Evolutionary conservation across 768 basidiomycete genomes (phyloP), one percentile per base, ranked within the genome.

Genomic region (Strobilomyces echinocephalus): DNA sequence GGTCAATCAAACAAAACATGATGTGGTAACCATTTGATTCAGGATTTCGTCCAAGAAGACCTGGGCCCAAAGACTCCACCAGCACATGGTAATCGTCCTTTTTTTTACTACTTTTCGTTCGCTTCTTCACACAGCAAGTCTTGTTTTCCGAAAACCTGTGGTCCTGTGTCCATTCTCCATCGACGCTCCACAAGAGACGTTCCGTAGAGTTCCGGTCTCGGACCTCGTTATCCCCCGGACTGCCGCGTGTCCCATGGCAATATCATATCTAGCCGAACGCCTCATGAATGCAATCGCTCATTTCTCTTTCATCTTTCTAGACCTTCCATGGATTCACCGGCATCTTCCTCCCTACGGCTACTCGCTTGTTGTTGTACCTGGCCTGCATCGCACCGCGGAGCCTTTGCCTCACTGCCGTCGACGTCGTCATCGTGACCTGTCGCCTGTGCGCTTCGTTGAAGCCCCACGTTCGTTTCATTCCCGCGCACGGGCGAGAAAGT

Each of bases 231-330:
- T 49, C 35, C 35, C 50, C 65, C 59, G 63, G 56, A 45, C 30
- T 8, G 41, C 49, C 53, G 47, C 59, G 34, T 63, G 58, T 56
- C 24, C 45, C 21, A 15, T 35, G 11, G 20, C 34, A 34, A 8
- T 55, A 58, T 66, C 65, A 55, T 66, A 67, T 67, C 66, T 68
- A 67, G n/a, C 52, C 66, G 66, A 56, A 20, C 38, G 28, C 49
- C 53, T 54, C 39, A 36, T 54, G 50, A 39, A 40, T 56, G 15
- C 51, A 31, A 53, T 57, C 28, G 38, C 50, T 52, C 56, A 59
- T 63, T 49, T 46, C 40, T 46, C 49, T 33, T 51, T 51, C 61
- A 49, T 51, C 41, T 54, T 53, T 26, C 41, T 12, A n/a, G 41
- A 52, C 48, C 46, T 55, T 54, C 48, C 20, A 52, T 35, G 18